A percentile compares a stretch with the other conserved stretches of the same genome.
Conservation (phyloP, 176 grass and related monocot species). For the Melocanna baccifera region DNA sequence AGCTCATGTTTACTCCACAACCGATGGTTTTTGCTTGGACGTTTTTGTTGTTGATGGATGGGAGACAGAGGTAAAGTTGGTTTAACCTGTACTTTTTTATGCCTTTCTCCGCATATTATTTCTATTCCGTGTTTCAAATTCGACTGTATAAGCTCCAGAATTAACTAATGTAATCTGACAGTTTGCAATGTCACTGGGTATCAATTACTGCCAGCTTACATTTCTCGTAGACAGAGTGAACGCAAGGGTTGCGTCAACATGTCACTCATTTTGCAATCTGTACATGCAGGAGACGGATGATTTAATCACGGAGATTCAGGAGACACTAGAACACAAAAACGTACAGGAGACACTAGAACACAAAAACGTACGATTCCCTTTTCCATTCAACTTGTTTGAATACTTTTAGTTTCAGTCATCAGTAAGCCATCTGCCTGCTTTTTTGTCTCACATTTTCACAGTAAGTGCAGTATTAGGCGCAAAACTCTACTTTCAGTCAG, state of each 20-base stretch:
- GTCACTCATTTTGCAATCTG: slow-evolving; percentile 2
- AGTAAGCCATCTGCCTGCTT: not conserved
- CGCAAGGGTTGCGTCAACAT: not conserved
- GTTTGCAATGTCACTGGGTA: not conserved
- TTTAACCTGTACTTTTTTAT: slow-evolving; percentile 12
- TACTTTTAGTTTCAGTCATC: not conserved
- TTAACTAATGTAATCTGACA: not conserved
- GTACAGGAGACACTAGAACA: slow-evolving; percentile 28
- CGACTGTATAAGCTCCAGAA: not conserved
- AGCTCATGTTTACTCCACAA: slow-evolving; percentile 91
- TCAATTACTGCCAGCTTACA: not conserved
- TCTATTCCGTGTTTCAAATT: not conserved
- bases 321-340: too few species aligned
- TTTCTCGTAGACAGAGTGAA: not conserved
- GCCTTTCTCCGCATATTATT: not conserved
- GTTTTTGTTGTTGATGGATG: slow-evolving; percentile 88
- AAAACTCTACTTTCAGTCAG: not conserved
- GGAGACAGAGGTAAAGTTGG: slow-evolving; percentile 50
- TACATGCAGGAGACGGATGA: slow-evolving; percentile 62
- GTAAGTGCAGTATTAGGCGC: not conserved
- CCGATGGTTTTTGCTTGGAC: slow-evolving; percentile 77
- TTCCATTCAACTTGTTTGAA: slow-evolving; percentile 4
- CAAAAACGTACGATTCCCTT: slow-evolving; percentile 48
- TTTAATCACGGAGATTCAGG: slow-evolving; percentile 52
- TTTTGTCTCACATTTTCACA: not conserved